Percentiles rank a stretch among this genome's conserved stretches.
These are phyloP conservation scores for Ceratonia siliqua DNA, from an alignment of 306 rosid genomes.

Conservation along the genomic window DNA sequence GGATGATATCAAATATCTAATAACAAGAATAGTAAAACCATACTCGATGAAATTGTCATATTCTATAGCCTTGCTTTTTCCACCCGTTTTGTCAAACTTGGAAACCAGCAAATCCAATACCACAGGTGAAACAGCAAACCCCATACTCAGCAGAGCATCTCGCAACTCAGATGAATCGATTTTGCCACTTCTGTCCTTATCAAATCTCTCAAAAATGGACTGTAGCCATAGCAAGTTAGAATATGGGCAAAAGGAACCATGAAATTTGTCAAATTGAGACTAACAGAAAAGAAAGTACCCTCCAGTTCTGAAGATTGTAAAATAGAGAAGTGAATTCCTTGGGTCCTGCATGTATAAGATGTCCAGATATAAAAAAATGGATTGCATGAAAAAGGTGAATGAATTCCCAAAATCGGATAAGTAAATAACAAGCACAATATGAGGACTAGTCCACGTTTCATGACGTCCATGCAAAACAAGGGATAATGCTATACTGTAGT, in stretches of 20 bases:
- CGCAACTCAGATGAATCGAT: constrained; percentile 74
- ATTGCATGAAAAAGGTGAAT: not conserved
- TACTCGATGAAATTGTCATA: constrained; percentile 97
- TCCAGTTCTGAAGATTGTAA: constrained; percentile 94
- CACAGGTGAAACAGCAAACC: constrained; percentile 73
- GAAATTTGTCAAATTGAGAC: constrained; percentile 2
- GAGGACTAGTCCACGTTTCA: not conserved
- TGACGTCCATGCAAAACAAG: not conserved
- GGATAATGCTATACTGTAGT: too few species aligned
- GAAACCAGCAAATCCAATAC: constrained; percentile 89
- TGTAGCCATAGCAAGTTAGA: constrained; percentile 34
- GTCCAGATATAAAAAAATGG: constrained; percentile 8
- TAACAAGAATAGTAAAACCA: constrained; percentile 10
- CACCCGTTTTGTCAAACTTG: constrained; percentile 93
- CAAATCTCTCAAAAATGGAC: constrained; percentile 85
- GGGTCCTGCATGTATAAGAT: constrained; percentile 70
- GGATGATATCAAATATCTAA: not conserved
- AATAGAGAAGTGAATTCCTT: constrained; percentile 85
- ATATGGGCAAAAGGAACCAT: not conserved
- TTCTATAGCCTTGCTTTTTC: constrained; percentile 74
- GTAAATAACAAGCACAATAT: not conserved
- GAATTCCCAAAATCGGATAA: not conserved
- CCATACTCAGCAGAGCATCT: constrained; percentile 85
- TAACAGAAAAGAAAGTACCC: constrained; percentile 52
- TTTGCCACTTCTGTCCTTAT: constrained; percentile 88